phyloP scores from a whole-genome alignment of 2,329 filamentous ascomycete species.

The Pestalotiopsis sp. region DNA sequence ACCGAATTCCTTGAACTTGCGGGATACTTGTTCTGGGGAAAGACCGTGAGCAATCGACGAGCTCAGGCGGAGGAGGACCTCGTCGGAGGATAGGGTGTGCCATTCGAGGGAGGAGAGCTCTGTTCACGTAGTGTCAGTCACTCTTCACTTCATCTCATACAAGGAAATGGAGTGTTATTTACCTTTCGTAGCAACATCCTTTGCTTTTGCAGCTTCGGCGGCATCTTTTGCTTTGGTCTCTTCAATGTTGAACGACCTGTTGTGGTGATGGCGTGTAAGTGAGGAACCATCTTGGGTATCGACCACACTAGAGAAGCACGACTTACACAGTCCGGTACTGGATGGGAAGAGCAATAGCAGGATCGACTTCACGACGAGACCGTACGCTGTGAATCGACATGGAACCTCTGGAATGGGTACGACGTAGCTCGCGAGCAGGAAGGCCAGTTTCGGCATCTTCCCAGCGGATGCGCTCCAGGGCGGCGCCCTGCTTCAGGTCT shows the following conservation, averaged over 20 bases:
- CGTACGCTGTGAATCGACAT: constrained; percentile 44
- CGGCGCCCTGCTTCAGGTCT: constrained; percentile 24
- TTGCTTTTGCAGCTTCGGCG: constrained; percentile 40
- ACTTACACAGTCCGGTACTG: constrained; percentile 57
- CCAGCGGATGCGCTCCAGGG: constrained; percentile 37
- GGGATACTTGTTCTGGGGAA: constrained; percentile 57
- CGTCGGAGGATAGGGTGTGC: constrained; percentile 62
- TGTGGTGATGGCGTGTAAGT: not conserved
- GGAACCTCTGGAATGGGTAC: constrained; percentile 37
- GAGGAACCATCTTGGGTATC: constrained; percentile 6
- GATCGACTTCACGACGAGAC: constrained; percentile 42
- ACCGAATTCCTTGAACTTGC: constrained; percentile 62
- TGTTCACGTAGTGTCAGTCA: constrained; percentile 31
- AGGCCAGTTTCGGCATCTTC: constrained; percentile 37
- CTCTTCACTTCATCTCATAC: not conserved
- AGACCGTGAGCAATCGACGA: constrained; percentile 62
- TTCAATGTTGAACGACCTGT: constrained; percentile 57
- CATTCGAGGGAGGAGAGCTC: constrained; percentile 68
- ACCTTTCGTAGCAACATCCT: constrained; percentile 44
- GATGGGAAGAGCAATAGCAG: constrained; percentile 48
- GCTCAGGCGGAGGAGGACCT: constrained; percentile 62
- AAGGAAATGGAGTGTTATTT: not conserved
- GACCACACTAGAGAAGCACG: not conserved
- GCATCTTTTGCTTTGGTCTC: constrained; percentile 52
- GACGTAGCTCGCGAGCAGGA: constrained; percentile 26